These are phyloP conservation scores for Epichloe festucae DNA, from an alignment of 2,329 filamentous ascomycete species.

Conservation along the genomic window DNA sequence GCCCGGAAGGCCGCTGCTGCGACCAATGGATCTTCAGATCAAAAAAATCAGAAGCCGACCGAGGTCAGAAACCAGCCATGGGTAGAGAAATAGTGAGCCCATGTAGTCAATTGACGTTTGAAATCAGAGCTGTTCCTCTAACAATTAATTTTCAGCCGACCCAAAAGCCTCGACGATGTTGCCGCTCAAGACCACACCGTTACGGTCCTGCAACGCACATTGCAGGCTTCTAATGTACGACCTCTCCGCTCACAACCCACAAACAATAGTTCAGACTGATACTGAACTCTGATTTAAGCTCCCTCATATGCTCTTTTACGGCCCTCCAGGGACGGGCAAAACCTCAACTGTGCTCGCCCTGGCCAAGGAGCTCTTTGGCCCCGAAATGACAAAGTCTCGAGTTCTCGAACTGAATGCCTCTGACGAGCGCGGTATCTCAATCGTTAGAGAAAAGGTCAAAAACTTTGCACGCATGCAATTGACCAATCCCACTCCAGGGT, in stretches of 20 bases:
- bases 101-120: background rate
- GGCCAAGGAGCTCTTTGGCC: slow-evolving; percentile 93
- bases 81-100: slow-evolving; percentile 92
- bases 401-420: slow-evolving; percentile 99
- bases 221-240: slow-evolving; percentile 81
- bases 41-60: slow-evolving; percentile 50
- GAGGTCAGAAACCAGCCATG: slow-evolving; percentile 67
- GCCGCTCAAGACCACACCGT: slow-evolving; percentile 96
- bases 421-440: slow-evolving; percentile 93
- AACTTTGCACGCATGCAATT: slow-evolving; percentile 94
- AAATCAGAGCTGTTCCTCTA: background rate
- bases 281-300: slow-evolving; percentile 33
- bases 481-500: slow-evolving; percentile 61
- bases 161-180: slow-evolving; percentile 87
- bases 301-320: slow-evolving; percentile 98
- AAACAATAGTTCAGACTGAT: background rate
- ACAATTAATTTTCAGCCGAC: slow-evolving; percentile 47
- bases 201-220: slow-evolving; percentile 77
- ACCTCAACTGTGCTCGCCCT: slow-evolving; percentile 95
- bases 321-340: slow-evolving; percentile 93
- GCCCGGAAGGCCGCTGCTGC: slow-evolving; percentile 70
- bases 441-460: slow-evolving; percentile 96
- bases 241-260: background rate
- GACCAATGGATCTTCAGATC: slow-evolving; percentile 45
- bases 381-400: slow-evolving; percentile 79